Evolutionary conservation across 148 eudicot species (phyloP), one percentile per base, ranked within the genome.

Genomic region (Diospyros lotus): DNA sequence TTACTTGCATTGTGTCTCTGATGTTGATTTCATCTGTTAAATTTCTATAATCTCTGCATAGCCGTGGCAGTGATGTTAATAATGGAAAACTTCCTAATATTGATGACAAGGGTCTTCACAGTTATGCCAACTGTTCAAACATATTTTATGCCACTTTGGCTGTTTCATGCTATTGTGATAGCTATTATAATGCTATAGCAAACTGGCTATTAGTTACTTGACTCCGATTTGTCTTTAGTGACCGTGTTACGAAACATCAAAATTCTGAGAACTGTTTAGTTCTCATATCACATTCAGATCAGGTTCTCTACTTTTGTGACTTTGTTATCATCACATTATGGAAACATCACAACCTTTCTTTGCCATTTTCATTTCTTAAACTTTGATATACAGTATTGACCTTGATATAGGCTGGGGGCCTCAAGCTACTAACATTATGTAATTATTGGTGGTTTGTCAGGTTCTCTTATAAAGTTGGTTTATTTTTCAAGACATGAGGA

Each of bases 401-500:
- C 64, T 15, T 56, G 64, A 14, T 71, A 58, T 9, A 13, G 42
- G 3, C 44, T 71, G 64, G 52, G 52, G n/a, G 13, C 12, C 51
- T 56, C 6, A 2, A 55, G 48, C 15, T 50, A 38, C 9, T n/a
- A 69, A 61, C 12, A 38, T 18, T 38, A 4, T 69, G 41, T 55
- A 11, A 52, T 66, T 48, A 46, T 72, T 28, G 4, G 14, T 75
- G 73, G 68, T 79, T 60, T 60, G 12, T 71, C 82, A 95, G 99
- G 99, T 69, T 95, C 99, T 53, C 94, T 95, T 64, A 92, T 95
- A 82, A 95, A 95, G 84, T 85, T 95, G 82, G 84, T 92, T 66
- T 95, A 95, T 82, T 95, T 95, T 74, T 95, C 99, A 76, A 88
- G 99, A 78, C 96, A 88, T n/a, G 97, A 89, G 84, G 92, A 90